Evolutionary conservation across 176 grass and related monocot species (phyloP).

Genomic region (Eleusine indica): DNA sequence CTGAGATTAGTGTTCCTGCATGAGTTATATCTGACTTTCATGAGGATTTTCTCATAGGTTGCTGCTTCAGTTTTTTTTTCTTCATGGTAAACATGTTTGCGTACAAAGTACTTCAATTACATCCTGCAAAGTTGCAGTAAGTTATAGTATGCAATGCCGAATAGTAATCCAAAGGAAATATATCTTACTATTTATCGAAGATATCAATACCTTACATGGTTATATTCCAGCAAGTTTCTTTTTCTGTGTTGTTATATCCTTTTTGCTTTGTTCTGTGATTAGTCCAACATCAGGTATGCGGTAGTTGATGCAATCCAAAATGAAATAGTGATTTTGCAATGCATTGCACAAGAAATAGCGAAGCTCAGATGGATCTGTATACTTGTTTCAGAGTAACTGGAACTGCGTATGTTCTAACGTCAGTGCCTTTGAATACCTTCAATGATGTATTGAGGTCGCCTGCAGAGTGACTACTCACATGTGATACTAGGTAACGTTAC

Average conservation of each 20-base stretch:
- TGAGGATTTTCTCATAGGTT: constrained; percentile 53
- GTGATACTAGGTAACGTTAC: constrained; percentile 12
- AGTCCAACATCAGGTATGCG: neutral
- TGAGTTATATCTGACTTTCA: constrained; percentile 53
- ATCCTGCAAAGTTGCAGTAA: constrained; percentile 58
- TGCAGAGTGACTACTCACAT: constrained; percentile 16
- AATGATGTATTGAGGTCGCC: too few species aligned
- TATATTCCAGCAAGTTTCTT: constrained; percentile 1
- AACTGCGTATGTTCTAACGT: too few species aligned
- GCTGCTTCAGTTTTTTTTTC: constrained; percentile 42
- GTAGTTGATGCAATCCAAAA: neutral
- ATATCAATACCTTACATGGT: constrained; percentile 27
- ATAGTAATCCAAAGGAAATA: constrained; percentile 43
- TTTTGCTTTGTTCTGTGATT: neutral
- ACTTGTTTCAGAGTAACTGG: neutral
- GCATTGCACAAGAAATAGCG: neutral
- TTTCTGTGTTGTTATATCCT: neutral
- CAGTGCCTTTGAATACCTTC: neutral
- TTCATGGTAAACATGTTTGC: constrained; percentile 58
- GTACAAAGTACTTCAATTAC: constrained; percentile 44
- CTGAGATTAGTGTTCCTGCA: constrained; percentile 41
- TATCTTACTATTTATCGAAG: constrained; percentile 52
- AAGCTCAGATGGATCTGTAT: neutral
- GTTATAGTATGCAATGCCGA: constrained; percentile 52
- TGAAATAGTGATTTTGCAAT: neutral